phyloP scores from a whole-genome alignment of 2,329 filamentous ascomycete species.

The Plectosphaerella cucumerina region DNA sequence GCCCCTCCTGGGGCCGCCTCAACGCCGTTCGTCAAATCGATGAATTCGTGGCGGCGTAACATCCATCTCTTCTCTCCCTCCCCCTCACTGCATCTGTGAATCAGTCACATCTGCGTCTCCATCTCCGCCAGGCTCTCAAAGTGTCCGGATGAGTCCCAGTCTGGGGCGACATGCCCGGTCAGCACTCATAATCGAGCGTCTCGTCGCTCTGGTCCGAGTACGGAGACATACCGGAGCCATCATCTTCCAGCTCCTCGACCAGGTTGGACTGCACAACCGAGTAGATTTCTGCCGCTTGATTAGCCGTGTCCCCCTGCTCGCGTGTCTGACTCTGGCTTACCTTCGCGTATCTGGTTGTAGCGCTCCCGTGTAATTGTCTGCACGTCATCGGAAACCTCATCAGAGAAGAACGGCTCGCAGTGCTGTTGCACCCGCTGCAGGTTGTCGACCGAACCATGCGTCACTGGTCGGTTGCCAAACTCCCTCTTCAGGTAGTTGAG shows the following conservation, averaged over 20 bases:
- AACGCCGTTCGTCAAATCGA: background rate
- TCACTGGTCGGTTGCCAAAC: slow-evolving; percentile 38
- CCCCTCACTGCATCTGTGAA: background rate
- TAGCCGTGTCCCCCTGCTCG: background rate
- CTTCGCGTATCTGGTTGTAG: background rate
- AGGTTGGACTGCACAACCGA: background rate
- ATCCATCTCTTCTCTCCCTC: background rate
- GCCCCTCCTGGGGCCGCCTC: background rate
- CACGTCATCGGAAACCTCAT: background rate
- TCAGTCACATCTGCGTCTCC: slow-evolving; percentile 32
- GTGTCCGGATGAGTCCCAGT: slow-evolving; percentile 56
- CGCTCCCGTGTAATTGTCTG: too few relatives aligned
- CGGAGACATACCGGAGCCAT: slow-evolving; percentile 51
- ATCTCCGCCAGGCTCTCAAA: slow-evolving; percentile 46
- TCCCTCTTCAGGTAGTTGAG: slow-evolving; percentile 42
- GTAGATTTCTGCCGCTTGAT: background rate
- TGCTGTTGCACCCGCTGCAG: slow-evolving; percentile 38
- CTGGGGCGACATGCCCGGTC: slow-evolving; percentile 27
- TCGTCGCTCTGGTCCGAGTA: slow-evolving; percentile 24
- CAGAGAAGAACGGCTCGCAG: slow-evolving; percentile 35
- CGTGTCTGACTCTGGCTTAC: background rate
- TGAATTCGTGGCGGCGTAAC: background rate
- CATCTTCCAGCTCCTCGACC: slow-evolving; percentile 54
- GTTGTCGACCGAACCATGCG: slow-evolving; percentile 33
- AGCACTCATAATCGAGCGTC: slow-evolving; percentile 30